Evolutionary conservation across 2,329 filamentous ascomycete species (phyloP), one percentile per base, ranked within the genome.

Genomic region (Hortaea werneckii): DNA sequence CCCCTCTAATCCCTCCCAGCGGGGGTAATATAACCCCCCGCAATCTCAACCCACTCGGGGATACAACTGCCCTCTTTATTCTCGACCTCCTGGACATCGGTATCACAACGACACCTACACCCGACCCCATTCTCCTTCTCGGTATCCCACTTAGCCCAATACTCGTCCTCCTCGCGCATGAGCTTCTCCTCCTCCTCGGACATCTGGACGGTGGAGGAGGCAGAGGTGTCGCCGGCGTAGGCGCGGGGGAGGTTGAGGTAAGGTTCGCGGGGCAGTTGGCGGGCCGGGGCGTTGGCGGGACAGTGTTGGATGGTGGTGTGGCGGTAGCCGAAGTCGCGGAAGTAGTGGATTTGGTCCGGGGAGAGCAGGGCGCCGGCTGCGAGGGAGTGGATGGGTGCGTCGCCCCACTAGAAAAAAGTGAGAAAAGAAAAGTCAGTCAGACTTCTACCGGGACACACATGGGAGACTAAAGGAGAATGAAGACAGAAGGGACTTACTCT

Each of bases 231-330:
- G 20, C 20, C 20, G 32, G 32, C 37, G 37, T 26, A 11, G 8
- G 11, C 37, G 32, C 32, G 32, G 32, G 32, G 32, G 3, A 35
- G 32, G 32, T n/a, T n/a, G 11, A 94, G 78, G 63, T 75, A 95
- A 1, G 87, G 87, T 43, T 81, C 76, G 47, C 87, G 80, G 4
- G 84, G 79, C 38, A 95, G 76, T 67, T 98, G 92, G 41, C 86
- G 82, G 9, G 83, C 82, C 0, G 90, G 92, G 2, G 92, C 92
- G 62, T 98, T 98, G 45, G 89, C 88, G 1, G 92, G 92, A 61
- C 92, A 98, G 67, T 98, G 92, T 69, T 96, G 90, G 62, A 98
- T 98, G 3, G 92, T 98, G 5, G 92, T 98, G 68, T 98, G 92
- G 61, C 92, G 80, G 71, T 98, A 98, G 45, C 92, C 92, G 68